Percentiles rank a stretch among this genome's conserved stretches.
phyloP scores from a whole-genome alignment of 768 basidiomycete genomes.

The Mrakia hoshinonis region DNA sequence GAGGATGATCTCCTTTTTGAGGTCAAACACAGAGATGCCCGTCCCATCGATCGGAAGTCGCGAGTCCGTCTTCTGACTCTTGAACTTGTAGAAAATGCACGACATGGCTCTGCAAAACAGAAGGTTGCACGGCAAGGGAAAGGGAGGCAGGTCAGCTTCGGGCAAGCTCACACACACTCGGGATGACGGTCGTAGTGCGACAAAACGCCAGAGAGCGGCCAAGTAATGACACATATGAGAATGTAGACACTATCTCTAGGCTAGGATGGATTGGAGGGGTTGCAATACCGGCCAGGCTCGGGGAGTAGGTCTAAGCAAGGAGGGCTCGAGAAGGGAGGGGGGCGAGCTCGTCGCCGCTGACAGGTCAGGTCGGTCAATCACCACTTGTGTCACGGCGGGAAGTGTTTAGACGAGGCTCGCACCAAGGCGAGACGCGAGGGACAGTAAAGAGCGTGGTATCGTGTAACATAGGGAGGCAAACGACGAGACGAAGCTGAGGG shows the following conservation, averaged over 20 bases:
- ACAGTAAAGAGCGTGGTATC: neutral
- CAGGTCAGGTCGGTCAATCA: no score
- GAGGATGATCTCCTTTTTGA: slow-evolving; percentile 96
- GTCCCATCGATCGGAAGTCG: slow-evolving; percentile 96
- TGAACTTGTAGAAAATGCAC: slow-evolving; percentile 97
- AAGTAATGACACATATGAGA: neutral
- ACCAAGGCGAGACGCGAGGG: neutral
- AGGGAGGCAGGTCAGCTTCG: neutral
- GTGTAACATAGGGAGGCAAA: neutral
- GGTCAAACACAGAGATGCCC: slow-evolving; percentile 95
- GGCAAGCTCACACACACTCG: neutral
- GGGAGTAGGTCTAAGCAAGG: no score
- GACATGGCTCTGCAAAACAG: slow-evolving; percentile 46
- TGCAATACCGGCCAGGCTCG: no score
- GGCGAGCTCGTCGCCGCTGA: no score
- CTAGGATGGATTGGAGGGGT: no score
- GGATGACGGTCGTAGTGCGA: neutral
- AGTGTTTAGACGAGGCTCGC: neutral
- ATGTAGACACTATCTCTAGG: no score
- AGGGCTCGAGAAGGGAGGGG: no score
- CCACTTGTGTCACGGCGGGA: neutral
- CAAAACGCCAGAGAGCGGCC: neutral
- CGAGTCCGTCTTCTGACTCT: slow-evolving; percentile 86
- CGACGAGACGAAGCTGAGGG: neutral
- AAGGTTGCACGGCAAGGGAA: no score